Evolutionary conservation across 2,329 filamentous ascomycete species (phyloP).

Genomic region (Curvularia lunata): DNA sequence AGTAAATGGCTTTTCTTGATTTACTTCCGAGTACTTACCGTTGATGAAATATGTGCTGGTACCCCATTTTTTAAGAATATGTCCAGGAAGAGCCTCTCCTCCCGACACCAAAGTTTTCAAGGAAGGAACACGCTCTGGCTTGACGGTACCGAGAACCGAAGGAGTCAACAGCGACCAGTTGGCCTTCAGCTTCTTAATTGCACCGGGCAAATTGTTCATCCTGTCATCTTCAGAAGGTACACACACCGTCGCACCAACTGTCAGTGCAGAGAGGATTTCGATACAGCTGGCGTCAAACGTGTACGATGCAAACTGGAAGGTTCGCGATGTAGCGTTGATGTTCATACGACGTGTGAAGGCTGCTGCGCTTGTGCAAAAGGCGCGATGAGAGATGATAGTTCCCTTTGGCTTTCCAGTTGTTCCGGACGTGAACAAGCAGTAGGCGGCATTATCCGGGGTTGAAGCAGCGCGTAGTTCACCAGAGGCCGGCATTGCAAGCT

Average conservation of each 20-base stretch:
- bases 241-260: slow-evolving; percentile 59
- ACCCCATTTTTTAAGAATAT: slow-evolving; percentile 54
- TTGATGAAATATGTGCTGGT: slow-evolving; percentile 54
- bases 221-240: slow-evolving; percentile 62
- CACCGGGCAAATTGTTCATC: slow-evolving; percentile 59
- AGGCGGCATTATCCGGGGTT: slow-evolving; percentile 59
- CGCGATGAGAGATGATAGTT: slow-evolving; percentile 67
- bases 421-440: slow-evolving; percentile 63
- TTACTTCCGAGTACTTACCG: slow-evolving; percentile 43
- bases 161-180: slow-evolving; percentile 43
- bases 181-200: slow-evolving; percentile 40
- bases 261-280: slow-evolving; percentile 61
- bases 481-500: slow-evolving; percentile 43
- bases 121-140: slow-evolving; percentile 48
- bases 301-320: slow-evolving; percentile 59
- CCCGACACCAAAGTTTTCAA: slow-evolving; percentile 54
- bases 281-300: slow-evolving; percentile 63
- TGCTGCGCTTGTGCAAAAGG: slow-evolving; percentile 58
- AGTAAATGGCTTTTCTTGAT: not conserved
- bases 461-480: slow-evolving; percentile 47
- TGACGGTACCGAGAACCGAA: slow-evolving; percentile 48
- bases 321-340: slow-evolving; percentile 62
- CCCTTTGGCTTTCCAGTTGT: slow-evolving; percentile 60
- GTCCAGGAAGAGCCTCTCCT: slow-evolving; percentile 52
- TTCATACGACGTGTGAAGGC: slow-evolving; percentile 43